Conservation (phyloP, 768 basidiomycete species). For the Trametes villosa region DNA sequence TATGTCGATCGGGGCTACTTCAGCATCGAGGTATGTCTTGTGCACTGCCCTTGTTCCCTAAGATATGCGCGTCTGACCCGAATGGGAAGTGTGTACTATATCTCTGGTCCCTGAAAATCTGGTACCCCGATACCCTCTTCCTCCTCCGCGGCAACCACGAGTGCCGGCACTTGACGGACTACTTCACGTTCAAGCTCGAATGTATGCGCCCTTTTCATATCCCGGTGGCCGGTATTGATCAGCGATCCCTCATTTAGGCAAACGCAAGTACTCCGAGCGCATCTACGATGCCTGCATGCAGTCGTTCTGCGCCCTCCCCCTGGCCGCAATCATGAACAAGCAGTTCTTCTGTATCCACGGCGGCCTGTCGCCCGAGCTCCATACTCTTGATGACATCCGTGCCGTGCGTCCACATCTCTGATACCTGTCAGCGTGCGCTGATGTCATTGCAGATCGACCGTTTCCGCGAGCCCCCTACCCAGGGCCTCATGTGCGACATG, state of each 20-base stretch:
- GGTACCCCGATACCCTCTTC: slow-evolving; percentile 98
- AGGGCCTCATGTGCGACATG: slow-evolving; percentile 98
- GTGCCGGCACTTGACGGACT: slow-evolving; percentile 97
- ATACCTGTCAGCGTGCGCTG: background rate
- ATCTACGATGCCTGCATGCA: slow-evolving; percentile 99
- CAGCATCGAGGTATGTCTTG: slow-evolving; percentile 61
- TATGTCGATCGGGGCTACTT: slow-evolving; percentile 81
- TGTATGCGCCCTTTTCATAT: slow-evolving; percentile 55
- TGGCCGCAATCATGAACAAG: slow-evolving; percentile 99
- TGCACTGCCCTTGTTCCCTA: background rate
- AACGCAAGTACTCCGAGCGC: slow-evolving; percentile 97
- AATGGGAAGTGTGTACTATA: slow-evolving; percentile 87
- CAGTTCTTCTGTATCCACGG: slow-evolving; percentile 99
- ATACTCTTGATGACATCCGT: slow-evolving; percentile 94
- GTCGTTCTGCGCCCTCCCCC: slow-evolving; percentile 91
- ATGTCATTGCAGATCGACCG: slow-evolving; percentile 76
- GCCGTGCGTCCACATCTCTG: slow-evolving; percentile 52
- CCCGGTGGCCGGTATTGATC: background rate
- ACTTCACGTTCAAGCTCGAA: slow-evolving; percentile 99
- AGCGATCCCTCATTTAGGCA: slow-evolving; percentile 56
- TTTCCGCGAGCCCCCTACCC: slow-evolving; percentile 97
- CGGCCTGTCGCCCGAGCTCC: slow-evolving; percentile 92
- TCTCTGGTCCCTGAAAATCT: slow-evolving; percentile 98
- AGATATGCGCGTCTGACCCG: slow-evolving; percentile 4
- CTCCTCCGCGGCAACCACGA: slow-evolving; percentile 98